These are phyloP conservation scores for Pleurotus pulmonarius DNA, from an alignment of 768 basidiomycete genomes.

Conservation along the genomic window DNA sequence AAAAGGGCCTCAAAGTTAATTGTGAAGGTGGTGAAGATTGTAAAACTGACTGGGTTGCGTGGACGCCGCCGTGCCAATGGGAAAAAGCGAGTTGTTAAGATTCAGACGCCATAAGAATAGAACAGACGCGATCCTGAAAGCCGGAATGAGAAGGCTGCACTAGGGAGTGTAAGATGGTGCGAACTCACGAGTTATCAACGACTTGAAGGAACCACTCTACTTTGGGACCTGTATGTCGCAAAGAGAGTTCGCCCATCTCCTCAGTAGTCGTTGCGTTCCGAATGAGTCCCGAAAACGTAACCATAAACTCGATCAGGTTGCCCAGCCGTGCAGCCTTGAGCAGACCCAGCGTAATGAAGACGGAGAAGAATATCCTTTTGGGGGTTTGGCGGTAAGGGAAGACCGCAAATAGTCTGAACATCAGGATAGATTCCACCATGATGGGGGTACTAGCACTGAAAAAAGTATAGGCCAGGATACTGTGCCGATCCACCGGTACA, in stretches of 20 bases:
- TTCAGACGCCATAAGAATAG: conserved; percentile 16
- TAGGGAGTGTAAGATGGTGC: neutral
- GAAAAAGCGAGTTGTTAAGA: neutral
- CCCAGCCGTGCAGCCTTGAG: conserved; percentile 16
- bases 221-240: conserved; percentile 9
- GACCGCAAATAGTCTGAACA: conserved; percentile 17
- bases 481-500: neutral
- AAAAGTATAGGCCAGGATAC: conserved; percentile 7
- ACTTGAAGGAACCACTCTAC: conserved; percentile 18
- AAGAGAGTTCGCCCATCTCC: neutral
- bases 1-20: neutral
- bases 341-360: conserved; percentile 14
- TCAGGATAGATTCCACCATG: conserved; percentile 21
- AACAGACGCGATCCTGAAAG: conserved; percentile 12
- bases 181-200: conserved; percentile 14
- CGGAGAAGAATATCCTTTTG: conserved; percentile 5
- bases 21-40: neutral
- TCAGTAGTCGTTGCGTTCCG: neutral
- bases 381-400: conserved; percentile 14
- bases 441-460: conserved; percentile 12
- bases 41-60: too few relatives aligned
- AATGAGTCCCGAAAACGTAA: conserved; percentile 3
- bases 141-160: neutral
- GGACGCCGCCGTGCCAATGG: neutral
- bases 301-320: conserved; percentile 12